Evolutionary conservation across 495 filamentous ascomycete genomes (phyloP).

Genomic region (Penicillium dipodomyicola): DNA sequence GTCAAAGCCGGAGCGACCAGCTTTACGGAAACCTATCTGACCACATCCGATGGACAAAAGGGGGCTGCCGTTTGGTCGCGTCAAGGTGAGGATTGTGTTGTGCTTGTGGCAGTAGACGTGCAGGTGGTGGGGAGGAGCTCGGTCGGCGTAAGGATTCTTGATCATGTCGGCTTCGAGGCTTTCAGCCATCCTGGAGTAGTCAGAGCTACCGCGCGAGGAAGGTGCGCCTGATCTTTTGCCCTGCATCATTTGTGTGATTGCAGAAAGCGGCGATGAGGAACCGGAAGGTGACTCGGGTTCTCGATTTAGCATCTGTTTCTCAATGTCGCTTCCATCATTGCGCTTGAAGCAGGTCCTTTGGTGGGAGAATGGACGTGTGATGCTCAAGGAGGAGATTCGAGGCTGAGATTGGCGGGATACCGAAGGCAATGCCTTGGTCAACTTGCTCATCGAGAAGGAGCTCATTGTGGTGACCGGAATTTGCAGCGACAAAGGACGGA

Average conservation of each 20-base stretch:
- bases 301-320: conserved; percentile 35
- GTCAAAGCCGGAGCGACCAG: conserved; percentile 75
- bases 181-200: conserved; percentile 36
- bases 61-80: conserved; percentile 71
- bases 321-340: conserved; percentile 25
- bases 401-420: conserved; percentile 34
- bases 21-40: conserved; percentile 83
- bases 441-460: conserved; percentile 33
- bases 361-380: conserved; percentile 28
- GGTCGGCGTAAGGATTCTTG: conserved; percentile 39
- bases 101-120: conserved; percentile 85
- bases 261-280: conserved; percentile 29
- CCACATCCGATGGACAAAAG: conserved; percentile 75
- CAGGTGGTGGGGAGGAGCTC: conserved; percentile 66
- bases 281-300: conserved; percentile 15
- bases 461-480: conserved; percentile 32
- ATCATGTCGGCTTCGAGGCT: conserved; percentile 41
- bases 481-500: conserved; percentile 4
- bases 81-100: conserved; percentile 90
- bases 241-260: conserved; percentile 38
- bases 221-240: conserved; percentile 18
- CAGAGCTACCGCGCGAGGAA: conserved; percentile 21
- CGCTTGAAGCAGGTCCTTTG: conserved; percentile 9
- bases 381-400: conserved; percentile 15
- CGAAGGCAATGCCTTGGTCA: conserved; percentile 38